Conservation (phyloP, 2,329 filamentous ascomycete genomes). For the Colletotrichum spaethianum region DNA sequence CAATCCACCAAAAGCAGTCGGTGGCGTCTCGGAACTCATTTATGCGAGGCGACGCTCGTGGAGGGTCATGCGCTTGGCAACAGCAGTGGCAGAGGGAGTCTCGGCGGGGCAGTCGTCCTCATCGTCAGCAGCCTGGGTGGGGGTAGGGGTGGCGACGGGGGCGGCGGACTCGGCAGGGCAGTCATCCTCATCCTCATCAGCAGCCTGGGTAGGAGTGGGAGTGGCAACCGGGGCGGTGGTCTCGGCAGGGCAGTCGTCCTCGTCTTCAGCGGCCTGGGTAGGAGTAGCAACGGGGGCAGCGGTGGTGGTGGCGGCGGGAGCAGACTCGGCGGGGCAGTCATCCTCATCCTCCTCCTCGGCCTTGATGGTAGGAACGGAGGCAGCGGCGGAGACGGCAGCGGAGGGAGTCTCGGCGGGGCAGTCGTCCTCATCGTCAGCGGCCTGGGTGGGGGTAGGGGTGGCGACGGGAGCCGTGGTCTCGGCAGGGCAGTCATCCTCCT, state of each 20-base stretch:
- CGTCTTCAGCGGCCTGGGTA: slow-evolving; percentile 25
- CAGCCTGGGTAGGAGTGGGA: slow-evolving; percentile 13
- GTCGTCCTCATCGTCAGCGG: slow-evolving; percentile 27
- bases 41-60: slow-evolving; percentile 40
- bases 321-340: slow-evolving; percentile 30
- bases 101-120: slow-evolving; percentile 37
- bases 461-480: background rate
- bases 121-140: slow-evolving; percentile 8
- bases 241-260: slow-evolving; percentile 40
- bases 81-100: background rate
- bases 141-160: slow-evolving; percentile 8
- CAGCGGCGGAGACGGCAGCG: slow-evolving; percentile 15
- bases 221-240: slow-evolving; percentile 7
- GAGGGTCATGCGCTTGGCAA: slow-evolving; percentile 39
- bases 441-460: slow-evolving; percentile 14
- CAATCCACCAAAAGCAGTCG: background rate
- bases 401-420: slow-evolving; percentile 28
- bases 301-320: slow-evolving; percentile 7
- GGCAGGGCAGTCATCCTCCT: slow-evolving; percentile 19
- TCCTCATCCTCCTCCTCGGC: slow-evolving; percentile 33
- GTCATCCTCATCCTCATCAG: slow-evolving; percentile 36
- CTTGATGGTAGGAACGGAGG: slow-evolving; percentile 14
- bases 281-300: slow-evolving; percentile 13
- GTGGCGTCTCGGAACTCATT: background rate
- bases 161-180: slow-evolving; percentile 31